Conservation (phyloP, 2,329 filamentous ascomycete species). For the Davidsoniella eucalypti region DNA sequence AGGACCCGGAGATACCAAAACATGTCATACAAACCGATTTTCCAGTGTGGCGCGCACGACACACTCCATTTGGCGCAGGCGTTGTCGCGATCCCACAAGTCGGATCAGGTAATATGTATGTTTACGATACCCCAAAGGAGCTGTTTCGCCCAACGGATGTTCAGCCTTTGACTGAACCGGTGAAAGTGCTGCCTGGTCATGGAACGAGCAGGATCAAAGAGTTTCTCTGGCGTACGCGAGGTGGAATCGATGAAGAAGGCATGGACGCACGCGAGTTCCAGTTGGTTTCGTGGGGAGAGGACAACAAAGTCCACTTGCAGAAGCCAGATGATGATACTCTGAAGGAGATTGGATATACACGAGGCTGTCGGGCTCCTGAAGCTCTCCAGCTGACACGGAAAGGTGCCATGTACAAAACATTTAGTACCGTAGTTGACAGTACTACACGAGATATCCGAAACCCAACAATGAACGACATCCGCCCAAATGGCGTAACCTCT, state of each 20-base stretch:
- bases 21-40: slow-evolving; percentile 68
- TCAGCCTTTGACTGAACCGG: slow-evolving; percentile 29
- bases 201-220: slow-evolving; percentile 63
- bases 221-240: slow-evolving; percentile 75
- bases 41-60: slow-evolving; percentile 78
- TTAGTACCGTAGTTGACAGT: slow-evolving; percentile 52
- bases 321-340: slow-evolving; percentile 50
- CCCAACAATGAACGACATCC: slow-evolving; percentile 45
- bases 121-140: slow-evolving; percentile 53
- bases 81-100: slow-evolving; percentile 84
- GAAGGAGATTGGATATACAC: slow-evolving; percentile 54
- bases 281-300: slow-evolving; percentile 81
- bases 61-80: slow-evolving; percentile 78
- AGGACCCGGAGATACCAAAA: slow-evolving; percentile 41
- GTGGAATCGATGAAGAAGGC: slow-evolving; percentile 46
- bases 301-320: slow-evolving; percentile 67
- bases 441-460: slow-evolving; percentile 39
- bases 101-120: slow-evolving; percentile 66
- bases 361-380: slow-evolving; percentile 46
- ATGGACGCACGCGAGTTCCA: slow-evolving; percentile 80
- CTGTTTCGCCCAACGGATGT: slow-evolving; percentile 11
- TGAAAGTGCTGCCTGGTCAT: slow-evolving; percentile 44
- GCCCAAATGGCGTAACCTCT: slow-evolving; percentile 25
- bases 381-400: slow-evolving; percentile 61
- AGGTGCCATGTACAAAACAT: slow-evolving; percentile 73